phyloP scores from a whole-genome alignment of 192 early-diverging fungal species.

The Jimgerdemannia flammicorona region DNA sequence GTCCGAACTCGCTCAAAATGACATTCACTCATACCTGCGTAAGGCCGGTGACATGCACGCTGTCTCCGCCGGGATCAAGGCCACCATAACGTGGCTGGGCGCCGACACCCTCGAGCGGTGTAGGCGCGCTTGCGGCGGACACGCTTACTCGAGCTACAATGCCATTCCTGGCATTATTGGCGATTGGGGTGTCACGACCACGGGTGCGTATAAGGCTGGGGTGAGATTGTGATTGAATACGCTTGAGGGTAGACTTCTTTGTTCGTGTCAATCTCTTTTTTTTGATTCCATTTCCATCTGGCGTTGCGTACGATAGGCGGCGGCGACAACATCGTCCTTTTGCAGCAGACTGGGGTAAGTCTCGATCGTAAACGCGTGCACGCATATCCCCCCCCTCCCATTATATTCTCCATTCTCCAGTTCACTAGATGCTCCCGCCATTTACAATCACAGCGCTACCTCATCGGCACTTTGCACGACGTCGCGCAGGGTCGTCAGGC shows the following conservation, averaged over 20 bases:
- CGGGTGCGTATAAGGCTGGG: slow-evolving; percentile 17
- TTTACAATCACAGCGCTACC: slow-evolving; percentile 5
- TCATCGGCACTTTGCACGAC: slow-evolving; percentile 18
- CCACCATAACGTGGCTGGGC: slow-evolving; percentile 43
- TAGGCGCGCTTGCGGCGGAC: slow-evolving; percentile 56
- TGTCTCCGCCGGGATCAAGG: slow-evolving; percentile 55
- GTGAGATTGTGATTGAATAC: neutral
- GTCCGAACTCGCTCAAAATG: slow-evolving; percentile 40
- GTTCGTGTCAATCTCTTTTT: neutral
- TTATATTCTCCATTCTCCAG: neutral
- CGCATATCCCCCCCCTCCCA: neutral
- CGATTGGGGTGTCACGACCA: slow-evolving; percentile 62
- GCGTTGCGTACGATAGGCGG: slow-evolving; percentile 13
- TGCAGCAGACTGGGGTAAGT: slow-evolving; percentile 40
- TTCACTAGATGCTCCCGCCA: neutral
- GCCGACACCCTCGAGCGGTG: slow-evolving; percentile 46
- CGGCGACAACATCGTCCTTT: slow-evolving; percentile 43
- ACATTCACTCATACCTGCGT: slow-evolving; percentile 38
- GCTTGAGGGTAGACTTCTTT: neutral
- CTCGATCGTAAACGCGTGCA: neutral
- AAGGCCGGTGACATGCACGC: slow-evolving; percentile 53
- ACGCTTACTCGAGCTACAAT: slow-evolving; percentile 67
- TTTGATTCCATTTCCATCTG: too few species aligned
- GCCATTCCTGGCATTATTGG: slow-evolving; percentile 53
- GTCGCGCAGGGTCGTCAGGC: slow-evolving; percentile 27